Evolutionary conservation across 1,284 basidiomycete genomes (phyloP), one percentile per base, ranked within the genome.

Genomic region (Tilletia walkeri): DNA sequence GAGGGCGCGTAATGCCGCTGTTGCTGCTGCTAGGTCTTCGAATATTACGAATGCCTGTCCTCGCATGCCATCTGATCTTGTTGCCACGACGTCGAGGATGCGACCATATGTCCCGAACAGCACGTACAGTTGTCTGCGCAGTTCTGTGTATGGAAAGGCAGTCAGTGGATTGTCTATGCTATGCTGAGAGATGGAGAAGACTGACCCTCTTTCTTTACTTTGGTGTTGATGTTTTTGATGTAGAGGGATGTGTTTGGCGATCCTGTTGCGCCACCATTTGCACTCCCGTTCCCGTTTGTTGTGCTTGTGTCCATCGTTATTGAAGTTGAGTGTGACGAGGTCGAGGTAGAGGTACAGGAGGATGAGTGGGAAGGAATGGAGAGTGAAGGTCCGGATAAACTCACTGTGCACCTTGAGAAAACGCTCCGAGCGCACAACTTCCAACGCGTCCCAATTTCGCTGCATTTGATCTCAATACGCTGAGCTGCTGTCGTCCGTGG

Each of bases 11-110:
- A 96, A 88, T 20, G 95, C 96, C 48, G 93, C 88, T 12, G 94
- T 97, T 69, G 94, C 93, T 65, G 90, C 88, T 20, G 91, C 88
- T 71, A 94, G 89, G 85, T 95, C 93, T 73, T 89, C 88, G 85
- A 97, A 99, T 74, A 96, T 94, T 78, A 99, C 89, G 84, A 97
- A 99, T 0, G 95, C 95, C 85, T 97, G 95, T 2, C 95, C 95
- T 73, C 92, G 89, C 90, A 94, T 94, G 81, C 90, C 91, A 68
- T 88, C 85, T 75, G 87, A 89, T 83, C 97, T 94, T 56, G 92
- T 90, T n/a, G 95, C 94, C 67, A 98, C 89, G 67, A 99, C 89
- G 84, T 99, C 95, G 85, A 98, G 88, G 63, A 99, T 87, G 82
- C 90, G 90, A 78, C 95, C 95, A 85, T 97, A 94, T 34, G 93